A percentile compares a stretch with the other conserved stretches of the same genome.
phyloP scores from a whole-genome alignment of 169 alveolate genomes.

The Plasmodium knowlesi region DNA sequence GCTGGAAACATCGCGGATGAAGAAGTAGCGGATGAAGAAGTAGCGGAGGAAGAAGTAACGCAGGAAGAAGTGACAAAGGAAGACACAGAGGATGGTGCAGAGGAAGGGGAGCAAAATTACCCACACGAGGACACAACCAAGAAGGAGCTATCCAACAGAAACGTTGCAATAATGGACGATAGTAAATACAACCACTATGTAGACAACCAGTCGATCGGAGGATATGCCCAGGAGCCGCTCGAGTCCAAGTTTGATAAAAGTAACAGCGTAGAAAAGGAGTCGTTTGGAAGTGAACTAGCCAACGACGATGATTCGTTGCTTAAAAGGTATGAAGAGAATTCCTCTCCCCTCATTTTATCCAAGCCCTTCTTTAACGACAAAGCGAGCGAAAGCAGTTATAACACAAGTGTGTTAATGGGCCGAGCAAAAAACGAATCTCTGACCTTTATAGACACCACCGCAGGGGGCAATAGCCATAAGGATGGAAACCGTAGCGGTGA shows the following conservation, averaged over 20 bases:
- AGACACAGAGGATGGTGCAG: not conserved
- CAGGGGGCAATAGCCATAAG: not conserved
- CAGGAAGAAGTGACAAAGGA: too few relatives aligned
- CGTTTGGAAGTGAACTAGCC: conserved; percentile 1
- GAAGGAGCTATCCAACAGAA: not conserved
- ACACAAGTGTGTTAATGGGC: conserved; percentile 8
- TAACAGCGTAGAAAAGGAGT: conserved; percentile 1
- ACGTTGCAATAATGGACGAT: not conserved
- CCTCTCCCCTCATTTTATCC: conserved; percentile 66
- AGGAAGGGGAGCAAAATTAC: not conserved
- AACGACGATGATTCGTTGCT: conserved; percentile 63
- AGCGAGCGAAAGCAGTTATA: conserved; percentile 57
- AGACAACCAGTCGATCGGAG: conserved; percentile 12
- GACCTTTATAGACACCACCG: not conserved
- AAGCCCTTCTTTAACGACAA: conserved; percentile 46
- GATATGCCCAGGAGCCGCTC: not conserved
- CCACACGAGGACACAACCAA: not conserved
- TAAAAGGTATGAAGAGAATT: conserved; percentile 67
- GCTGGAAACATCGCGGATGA: not conserved
- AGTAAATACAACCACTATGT: not conserved
- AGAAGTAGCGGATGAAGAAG: conserved; percentile 4
- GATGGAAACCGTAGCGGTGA: not conserved
- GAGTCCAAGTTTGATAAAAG: not conserved
- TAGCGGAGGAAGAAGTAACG: too few relatives aligned
- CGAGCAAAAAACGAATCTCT: conserved; percentile 6